A percentile compares a stretch with the other conserved stretches of the same genome.
phyloP scores from a whole-genome alignment of 176 grass and related monocot species.

The Eremochloa ophiuroides region DNA sequence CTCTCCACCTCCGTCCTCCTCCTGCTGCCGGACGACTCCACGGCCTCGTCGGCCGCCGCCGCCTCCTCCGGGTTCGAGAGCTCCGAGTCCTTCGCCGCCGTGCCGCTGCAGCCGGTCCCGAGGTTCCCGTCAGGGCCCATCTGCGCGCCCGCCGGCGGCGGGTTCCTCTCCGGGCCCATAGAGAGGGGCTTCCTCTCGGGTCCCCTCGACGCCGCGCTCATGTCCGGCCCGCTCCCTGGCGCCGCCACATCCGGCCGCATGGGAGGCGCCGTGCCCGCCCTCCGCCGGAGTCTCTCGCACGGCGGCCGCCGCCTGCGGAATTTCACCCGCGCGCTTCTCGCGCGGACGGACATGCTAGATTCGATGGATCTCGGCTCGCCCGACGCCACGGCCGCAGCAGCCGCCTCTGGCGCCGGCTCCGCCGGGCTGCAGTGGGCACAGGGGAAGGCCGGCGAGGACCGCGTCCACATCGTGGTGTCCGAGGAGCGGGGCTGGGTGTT shows the following conservation, averaged over 20 bases:
- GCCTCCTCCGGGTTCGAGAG: constrained; percentile 64
- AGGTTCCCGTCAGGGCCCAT: constrained; percentile 69
- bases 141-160: constrained; percentile 45
- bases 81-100: constrained; percentile 77
- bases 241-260: constrained; percentile 16
- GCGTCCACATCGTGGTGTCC: constrained; percentile 83
- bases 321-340: constrained; percentile 39
- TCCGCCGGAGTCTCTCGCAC: constrained; percentile 71
- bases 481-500: constrained; percentile 91
- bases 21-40: constrained; percentile 29
- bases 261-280: constrained; percentile 18
- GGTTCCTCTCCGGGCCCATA: constrained; percentile 59
- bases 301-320: constrained; percentile 39
- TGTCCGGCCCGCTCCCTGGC: constrained; percentile 60
- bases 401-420: constrained; percentile 6
- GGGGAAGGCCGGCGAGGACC: constrained; percentile 92
- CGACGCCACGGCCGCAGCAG: constrained; percentile 24
- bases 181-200: constrained; percentile 69
- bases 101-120: constrained; percentile 66
- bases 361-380: constrained; percentile 18
- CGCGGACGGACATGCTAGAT: constrained; percentile 3
- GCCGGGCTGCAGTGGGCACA: constrained; percentile 77
- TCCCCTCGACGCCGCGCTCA: constrained; percentile 61
- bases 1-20: constrained; percentile 64
- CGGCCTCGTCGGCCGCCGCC: not conserved